phyloP scores from a whole-genome alignment of 352 stramenopile genomes.

The Albugo laibachii region DNA sequence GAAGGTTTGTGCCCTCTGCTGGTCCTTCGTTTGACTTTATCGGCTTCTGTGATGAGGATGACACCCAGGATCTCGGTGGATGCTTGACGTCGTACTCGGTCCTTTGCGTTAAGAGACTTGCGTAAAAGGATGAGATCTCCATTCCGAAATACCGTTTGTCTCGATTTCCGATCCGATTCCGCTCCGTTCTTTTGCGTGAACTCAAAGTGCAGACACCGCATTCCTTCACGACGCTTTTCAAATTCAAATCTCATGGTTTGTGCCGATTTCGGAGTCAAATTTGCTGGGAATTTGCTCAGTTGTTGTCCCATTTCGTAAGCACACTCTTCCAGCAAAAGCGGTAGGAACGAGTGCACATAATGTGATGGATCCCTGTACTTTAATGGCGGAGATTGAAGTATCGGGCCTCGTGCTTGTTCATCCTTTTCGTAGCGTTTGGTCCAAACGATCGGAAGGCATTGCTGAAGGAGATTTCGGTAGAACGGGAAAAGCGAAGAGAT shows the following conservation, averaged over 20 bases:
- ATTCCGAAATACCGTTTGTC: slow-evolving; percentile 39
- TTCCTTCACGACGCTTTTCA: slow-evolving; percentile 60
- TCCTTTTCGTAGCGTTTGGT: no score
- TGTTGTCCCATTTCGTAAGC: slow-evolving; percentile 63
- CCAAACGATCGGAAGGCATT: slow-evolving; percentile 25
- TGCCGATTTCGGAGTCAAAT: slow-evolving; percentile 23
- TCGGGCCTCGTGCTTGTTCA: slow-evolving; percentile 10
- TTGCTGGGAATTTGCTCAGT: slow-evolving; percentile 24
- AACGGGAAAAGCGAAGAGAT: slow-evolving; percentile 58
- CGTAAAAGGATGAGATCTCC: slow-evolving; percentile 54
- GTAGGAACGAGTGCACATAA: slow-evolving; percentile 61
- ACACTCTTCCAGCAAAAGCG: slow-evolving; percentile 63
- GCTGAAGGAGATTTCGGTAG: slow-evolving; percentile 59
- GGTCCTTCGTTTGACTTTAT: slow-evolving; percentile 32
- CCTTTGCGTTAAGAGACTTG: not conserved
- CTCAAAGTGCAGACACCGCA: slow-evolving; percentile 59
- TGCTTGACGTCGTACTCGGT: slow-evolving; percentile 12
- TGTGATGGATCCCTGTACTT: slow-evolving; percentile 49
- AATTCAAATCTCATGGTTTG: slow-evolving; percentile 30
- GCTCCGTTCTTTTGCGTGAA: slow-evolving; percentile 29
- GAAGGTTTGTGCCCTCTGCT: slow-evolving; percentile 18
- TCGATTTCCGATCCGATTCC: slow-evolving; percentile 9
- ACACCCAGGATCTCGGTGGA: slow-evolving; percentile 24
- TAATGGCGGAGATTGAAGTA: slow-evolving; percentile 23
- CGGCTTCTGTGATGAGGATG: slow-evolving; percentile 49